A percentile compares a stretch with the other conserved stretches of the same genome.
These are phyloP conservation scores for Aphanoascus verrucosus DNA, from an alignment of 2,329 filamentous ascomycete species.

Conservation along the genomic window DNA sequence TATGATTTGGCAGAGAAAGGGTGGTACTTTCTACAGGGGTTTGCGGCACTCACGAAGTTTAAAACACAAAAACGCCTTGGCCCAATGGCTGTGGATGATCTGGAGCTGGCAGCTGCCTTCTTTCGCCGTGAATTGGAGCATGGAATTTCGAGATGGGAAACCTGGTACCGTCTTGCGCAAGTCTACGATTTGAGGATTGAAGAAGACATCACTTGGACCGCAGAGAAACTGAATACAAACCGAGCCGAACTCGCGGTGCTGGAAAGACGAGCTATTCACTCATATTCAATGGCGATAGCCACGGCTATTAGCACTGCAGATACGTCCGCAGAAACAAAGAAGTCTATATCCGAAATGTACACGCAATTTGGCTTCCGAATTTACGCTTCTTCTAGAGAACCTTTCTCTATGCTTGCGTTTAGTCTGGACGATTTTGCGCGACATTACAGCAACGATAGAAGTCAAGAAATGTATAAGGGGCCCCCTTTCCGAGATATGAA, in stretches of 20 bases:
- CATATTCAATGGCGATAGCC: slow-evolving; percentile 60
- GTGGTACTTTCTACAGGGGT: slow-evolving; percentile 86
- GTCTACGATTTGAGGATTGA: slow-evolving; percentile 81
- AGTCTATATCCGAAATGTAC: slow-evolving; percentile 54
- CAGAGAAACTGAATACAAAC: slow-evolving; percentile 82
- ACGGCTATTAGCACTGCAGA: slow-evolving; percentile 49
- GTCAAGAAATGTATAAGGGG: slow-evolving; percentile 46
- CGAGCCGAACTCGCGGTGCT: slow-evolving; percentile 61
- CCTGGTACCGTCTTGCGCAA: slow-evolving; percentile 80
- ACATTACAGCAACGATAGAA: slow-evolving; percentile 47
- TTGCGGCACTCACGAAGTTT: slow-evolving; percentile 82
- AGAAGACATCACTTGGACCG: slow-evolving; percentile 76
- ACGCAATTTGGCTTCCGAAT: slow-evolving; percentile 58
- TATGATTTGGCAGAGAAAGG: slow-evolving; percentile 62
- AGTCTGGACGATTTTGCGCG: slow-evolving; percentile 50
- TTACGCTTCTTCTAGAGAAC: slow-evolving; percentile 58
- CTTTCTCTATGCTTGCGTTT: slow-evolving; percentile 58
- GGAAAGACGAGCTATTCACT: slow-evolving; percentile 73
- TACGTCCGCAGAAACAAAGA: slow-evolving; percentile 42
- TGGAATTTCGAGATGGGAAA: slow-evolving; percentile 72
- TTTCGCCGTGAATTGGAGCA: slow-evolving; percentile 74
- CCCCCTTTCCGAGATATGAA: slow-evolving; percentile 48
- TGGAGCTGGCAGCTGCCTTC: slow-evolving; percentile 70
- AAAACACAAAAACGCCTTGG: slow-evolving; percentile 64
- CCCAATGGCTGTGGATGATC: slow-evolving; percentile 68